These are phyloP conservation scores for Salix suchowensis DNA, from an alignment of 345 rosid genomes.

Conservation along the genomic window DNA sequence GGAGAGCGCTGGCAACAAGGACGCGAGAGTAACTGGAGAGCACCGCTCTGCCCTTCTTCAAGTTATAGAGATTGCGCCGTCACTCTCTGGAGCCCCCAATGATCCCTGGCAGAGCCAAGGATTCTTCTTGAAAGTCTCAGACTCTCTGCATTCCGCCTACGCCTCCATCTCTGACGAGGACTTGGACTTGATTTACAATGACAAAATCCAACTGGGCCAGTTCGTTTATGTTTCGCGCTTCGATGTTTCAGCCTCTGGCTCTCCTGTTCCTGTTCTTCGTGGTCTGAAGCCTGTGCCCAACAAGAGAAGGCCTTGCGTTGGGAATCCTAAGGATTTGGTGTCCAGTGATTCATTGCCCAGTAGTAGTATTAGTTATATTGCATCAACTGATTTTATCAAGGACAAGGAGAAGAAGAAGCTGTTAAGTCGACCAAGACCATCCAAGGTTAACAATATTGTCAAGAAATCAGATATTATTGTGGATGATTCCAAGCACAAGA, in stretches of 20 bases:
- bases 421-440: not conserved
- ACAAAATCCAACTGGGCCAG: constrained; percentile 48
- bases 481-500: not conserved
- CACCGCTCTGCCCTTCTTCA: constrained; percentile 51
- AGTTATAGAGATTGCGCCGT: constrained; percentile 48
- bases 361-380: not conserved
- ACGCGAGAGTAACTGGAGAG: constrained; percentile 17
- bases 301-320: constrained; percentile 35
- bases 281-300: constrained; percentile 43
- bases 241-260: constrained; percentile 24
- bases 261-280: constrained; percentile 43
- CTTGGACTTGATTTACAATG: constrained; percentile 40
- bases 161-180: constrained; percentile 37
- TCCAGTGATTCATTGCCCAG: constrained; percentile 32
- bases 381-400: not conserved
- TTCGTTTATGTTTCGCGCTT: constrained; percentile 40
- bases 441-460: not conserved
- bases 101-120: constrained; percentile 44
- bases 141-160: constrained; percentile 49
- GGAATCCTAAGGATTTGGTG: constrained; percentile 43
- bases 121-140: constrained; percentile 54
- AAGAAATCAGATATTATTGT: not conserved
- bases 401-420: not conserved
- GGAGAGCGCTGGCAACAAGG: constrained; percentile 27
- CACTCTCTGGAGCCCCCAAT: constrained; percentile 23